Percentiles rank a stretch among this genome's conserved stretches.
Evolutionary conservation across 257 asterid species (phyloP).

Genomic region (Ligustrum vulgare): DNA sequence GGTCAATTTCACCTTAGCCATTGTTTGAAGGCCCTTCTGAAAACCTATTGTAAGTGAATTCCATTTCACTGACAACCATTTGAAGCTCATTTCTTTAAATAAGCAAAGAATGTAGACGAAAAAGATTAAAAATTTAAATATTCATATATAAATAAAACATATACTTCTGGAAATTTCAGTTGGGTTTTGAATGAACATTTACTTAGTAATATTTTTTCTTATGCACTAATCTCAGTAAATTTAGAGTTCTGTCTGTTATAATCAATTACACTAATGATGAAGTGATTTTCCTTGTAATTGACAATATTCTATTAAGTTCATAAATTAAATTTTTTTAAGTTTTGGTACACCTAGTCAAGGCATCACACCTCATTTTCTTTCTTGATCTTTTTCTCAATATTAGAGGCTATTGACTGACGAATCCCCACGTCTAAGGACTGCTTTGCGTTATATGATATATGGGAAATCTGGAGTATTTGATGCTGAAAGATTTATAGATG

Average conservation of each 20-base stretch:
- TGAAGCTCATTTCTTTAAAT: too few relatives aligned
- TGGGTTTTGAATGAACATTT: too few relatives aligned
- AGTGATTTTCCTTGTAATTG: conserved; percentile 14
- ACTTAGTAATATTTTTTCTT: too few relatives aligned
- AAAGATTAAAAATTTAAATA: too few relatives aligned
- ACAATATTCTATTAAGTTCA: not conserved
- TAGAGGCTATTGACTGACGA: conserved; percentile 97
- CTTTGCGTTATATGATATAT: conserved; percentile 90
- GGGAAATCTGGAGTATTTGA: conserved; percentile 92
- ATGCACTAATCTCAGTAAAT: conserved; percentile 3
- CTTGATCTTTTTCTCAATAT: conserved; percentile 11
- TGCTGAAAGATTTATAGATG: conserved; percentile 97
- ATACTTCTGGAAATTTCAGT: too few relatives aligned
- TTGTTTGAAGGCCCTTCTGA: too few relatives aligned
- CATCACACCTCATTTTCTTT: not conserved
- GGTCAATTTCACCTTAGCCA: too few relatives aligned
- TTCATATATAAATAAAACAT: too few relatives aligned
- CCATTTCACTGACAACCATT: too few relatives aligned
- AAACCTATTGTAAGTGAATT: too few relatives aligned
- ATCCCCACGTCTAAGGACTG: conserved; percentile 87
- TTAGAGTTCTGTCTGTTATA: conserved; percentile 1
- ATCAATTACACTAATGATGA: not conserved
- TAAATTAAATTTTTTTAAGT: conserved; percentile 7
- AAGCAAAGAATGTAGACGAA: too few relatives aligned
- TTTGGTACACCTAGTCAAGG: conserved; percentile 7